Conservation (phyloP, 306 rosid genomes). For the Rubus idaeus region DNA sequence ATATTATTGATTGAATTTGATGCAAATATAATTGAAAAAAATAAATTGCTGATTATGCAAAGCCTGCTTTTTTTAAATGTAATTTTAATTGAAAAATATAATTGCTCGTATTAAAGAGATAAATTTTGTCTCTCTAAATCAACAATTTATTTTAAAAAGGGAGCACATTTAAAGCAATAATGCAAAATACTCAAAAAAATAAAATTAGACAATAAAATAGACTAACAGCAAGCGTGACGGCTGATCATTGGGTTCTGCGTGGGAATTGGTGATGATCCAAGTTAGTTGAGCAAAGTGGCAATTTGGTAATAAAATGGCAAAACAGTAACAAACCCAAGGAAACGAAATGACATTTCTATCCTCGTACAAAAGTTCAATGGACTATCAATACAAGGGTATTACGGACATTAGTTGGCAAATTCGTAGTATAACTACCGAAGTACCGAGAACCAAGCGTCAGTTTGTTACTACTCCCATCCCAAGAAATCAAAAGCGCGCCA, state of each 20-base stretch:
- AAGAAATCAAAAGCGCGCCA: slow-evolving; percentile 8
- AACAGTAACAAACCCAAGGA: not conserved
- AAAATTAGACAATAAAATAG: too few species aligned
- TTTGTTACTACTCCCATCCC: not conserved
- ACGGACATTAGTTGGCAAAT: not conserved
- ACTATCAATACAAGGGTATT: not conserved
- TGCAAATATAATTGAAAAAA: too few species aligned
- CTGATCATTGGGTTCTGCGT: not conserved
- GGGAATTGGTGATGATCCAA: not conserved
- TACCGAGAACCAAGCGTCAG: not conserved
- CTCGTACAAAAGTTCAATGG: not conserved
- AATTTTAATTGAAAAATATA: too few species aligned
- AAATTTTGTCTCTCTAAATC: too few species aligned
- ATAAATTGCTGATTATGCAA: too few species aligned
- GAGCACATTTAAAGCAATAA: too few species aligned
- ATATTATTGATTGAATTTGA: too few species aligned
- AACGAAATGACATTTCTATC: not conserved
- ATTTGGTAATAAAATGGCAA: not conserved
- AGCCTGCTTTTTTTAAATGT: too few species aligned
- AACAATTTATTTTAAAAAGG: too few species aligned
- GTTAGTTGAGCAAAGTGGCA: not conserved
- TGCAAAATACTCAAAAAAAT: too few species aligned
- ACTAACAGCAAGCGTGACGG: too few species aligned
- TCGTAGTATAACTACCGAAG: not conserved
- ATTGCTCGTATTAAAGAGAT: too few species aligned